Conservation (phyloP, 805 yeast genomes). For the Pichia cephalocereana region DNA sequence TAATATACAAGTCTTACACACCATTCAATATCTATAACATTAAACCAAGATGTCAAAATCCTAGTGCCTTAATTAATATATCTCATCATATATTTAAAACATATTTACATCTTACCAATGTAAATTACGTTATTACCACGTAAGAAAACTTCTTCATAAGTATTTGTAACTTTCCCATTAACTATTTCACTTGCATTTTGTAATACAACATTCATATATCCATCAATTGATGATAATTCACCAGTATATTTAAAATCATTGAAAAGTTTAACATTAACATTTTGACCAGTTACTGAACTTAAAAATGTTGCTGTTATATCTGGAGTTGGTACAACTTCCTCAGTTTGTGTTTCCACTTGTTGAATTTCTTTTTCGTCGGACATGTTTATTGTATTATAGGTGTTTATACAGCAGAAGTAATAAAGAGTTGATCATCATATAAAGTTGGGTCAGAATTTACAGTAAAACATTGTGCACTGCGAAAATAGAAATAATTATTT, state of each 20-base stretch:
- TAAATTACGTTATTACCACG: constrained; percentile 78
- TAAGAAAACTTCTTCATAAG: constrained; percentile 69
- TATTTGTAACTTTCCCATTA: constrained; percentile 39
- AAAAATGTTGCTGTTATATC: constrained; percentile 39
- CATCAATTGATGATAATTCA: constrained; percentile 68
- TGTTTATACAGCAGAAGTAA: too few relatives aligned
- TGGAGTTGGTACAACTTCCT: not conserved
- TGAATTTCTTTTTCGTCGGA: not conserved
- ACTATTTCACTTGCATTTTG: constrained; percentile 65
- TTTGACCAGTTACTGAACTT: constrained; percentile 66
- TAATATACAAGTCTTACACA: too few relatives aligned
- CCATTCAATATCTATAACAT: too few relatives aligned
- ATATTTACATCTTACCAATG: constrained; percentile 8
- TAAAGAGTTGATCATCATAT: too few relatives aligned
- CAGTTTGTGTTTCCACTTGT: not conserved
- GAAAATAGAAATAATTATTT: too few relatives aligned
- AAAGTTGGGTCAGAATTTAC: too few relatives aligned
- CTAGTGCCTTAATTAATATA: too few relatives aligned
- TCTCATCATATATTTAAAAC: too few relatives aligned
- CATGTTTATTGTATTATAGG: not conserved
- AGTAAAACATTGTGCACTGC: too few relatives aligned
- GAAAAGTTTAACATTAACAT: constrained; percentile 74
- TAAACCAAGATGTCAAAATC: too few relatives aligned
- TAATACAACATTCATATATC: constrained; percentile 91
- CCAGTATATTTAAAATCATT: constrained; percentile 85